Base-by-base conservation (phyloP, 2,329 filamentous ascomycete genomes). In the Fusarium hainanense region DNA sequence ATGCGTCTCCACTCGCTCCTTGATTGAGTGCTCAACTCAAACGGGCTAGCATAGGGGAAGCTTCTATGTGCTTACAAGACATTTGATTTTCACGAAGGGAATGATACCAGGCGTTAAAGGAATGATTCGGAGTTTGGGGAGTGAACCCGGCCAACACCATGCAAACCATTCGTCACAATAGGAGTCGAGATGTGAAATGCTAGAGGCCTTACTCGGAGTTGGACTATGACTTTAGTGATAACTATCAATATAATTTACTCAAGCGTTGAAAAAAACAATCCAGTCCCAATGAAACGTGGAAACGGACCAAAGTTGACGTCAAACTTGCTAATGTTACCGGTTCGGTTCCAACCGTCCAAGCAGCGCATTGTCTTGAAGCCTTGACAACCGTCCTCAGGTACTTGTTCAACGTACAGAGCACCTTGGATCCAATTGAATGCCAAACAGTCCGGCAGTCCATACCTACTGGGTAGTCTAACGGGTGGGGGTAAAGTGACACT, bases 1-100 rank as follows among this genome's bases (percentile, higher is more conserved):
- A 77, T 77, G 73, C 63, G 72, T 23, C 44, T 77, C 25, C 60
- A 73, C 11, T 47, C 75, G 43, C 68, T 77, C 18, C 44, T 77
- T 34, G 66, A 49, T 13, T 74, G 32, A 63, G 40, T 21, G 32
- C 8, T 32, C 10, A 14, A 34, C 13, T 12, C 18, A 40, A 54
- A n/a, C 32, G 14, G 32, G 14, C 18, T 37, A 16, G 32, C 16
- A 34, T 16, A 25, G 23, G 25, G 13, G 18, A 42, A 37, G 18
- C 23, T 30, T 14, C 30, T n/a, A 12, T 23, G 23, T 34, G 40
- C 8, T 43, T 28, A 68, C 11, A 23, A 34, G 44, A 27, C 11
- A 56, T 48, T 48, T 42, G 37, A 52, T 41, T 60, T 44, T 47
- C n/a, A 23, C 42, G 16, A 61, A 61, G 46, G 37, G 54, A 69